Evolutionary conservation across 305 asterid species (phyloP).

Genomic region (Plantago lanceolata): DNA sequence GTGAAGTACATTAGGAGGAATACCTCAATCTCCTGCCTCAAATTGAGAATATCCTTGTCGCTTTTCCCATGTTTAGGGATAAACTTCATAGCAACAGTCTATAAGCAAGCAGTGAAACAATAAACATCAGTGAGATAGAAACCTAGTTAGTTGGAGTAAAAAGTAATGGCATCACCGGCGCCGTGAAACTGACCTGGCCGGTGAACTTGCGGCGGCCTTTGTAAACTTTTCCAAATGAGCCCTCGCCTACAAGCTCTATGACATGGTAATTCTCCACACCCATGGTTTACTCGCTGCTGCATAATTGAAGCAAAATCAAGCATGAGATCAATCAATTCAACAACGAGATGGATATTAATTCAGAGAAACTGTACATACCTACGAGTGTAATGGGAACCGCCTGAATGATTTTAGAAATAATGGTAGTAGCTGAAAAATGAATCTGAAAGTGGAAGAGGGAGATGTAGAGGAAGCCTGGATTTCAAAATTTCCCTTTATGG

Average conservation of each 20-base stretch:
- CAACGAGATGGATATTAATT: too few relatives aligned
- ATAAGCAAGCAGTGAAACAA: slow-evolving; percentile 22
- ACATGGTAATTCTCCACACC: slow-evolving; percentile 88
- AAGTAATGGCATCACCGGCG: slow-evolving; percentile 7
- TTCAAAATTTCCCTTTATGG: not conserved
- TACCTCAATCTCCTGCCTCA: slow-evolving; percentile 98
- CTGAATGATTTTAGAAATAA: not conserved
- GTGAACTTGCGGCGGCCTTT: slow-evolving; percentile 93
- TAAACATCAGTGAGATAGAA: slow-evolving; percentile 11
- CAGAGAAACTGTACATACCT: too few relatives aligned
- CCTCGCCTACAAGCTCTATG: slow-evolving; percentile 94
- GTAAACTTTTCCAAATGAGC: slow-evolving; percentile 96
- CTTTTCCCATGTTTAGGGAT: slow-evolving; percentile 96
- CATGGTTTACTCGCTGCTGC: slow-evolving; percentile 38
- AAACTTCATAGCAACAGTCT: slow-evolving; percentile 99
- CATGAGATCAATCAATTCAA: too few relatives aligned
- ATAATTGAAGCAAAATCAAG: not conserved
- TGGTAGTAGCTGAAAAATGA: slow-evolving; percentile 6
- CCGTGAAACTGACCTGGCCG: slow-evolving; percentile 58
- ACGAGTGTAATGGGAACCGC: not conserved
- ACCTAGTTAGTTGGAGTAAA: not conserved
- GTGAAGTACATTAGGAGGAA: not conserved
- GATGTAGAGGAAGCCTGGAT: slow-evolving; percentile 9
- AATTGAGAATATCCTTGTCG: slow-evolving; percentile 87
- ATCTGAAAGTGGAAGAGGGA: not conserved